A percentile compares a stretch with the other conserved stretches of the same genome.
Evolutionary conservation across 495 filamentous ascomycete species (phyloP).

Genomic region (Trichoderma gamsii): DNA sequence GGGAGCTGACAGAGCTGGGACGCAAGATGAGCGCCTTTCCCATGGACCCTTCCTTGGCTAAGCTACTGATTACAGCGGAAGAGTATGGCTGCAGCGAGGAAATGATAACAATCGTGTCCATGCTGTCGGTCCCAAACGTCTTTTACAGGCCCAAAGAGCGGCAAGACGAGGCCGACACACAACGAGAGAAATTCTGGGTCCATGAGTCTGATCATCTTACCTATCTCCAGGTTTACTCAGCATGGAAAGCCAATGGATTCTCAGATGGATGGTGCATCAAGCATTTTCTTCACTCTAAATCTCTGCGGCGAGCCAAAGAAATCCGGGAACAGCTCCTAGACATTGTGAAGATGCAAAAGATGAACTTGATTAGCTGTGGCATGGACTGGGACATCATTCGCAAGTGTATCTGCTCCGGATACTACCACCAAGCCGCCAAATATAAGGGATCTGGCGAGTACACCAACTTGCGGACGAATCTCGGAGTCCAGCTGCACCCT

Average conservation of each 20-base stretch:
- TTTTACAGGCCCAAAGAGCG: conserved; percentile 98
- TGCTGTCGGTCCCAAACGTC: conserved; percentile 93
- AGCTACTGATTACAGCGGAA: conserved; percentile 81
- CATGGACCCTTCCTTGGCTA: conserved; percentile 91
- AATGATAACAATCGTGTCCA: conserved; percentile 96
- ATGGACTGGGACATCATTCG: conserved; percentile 95
- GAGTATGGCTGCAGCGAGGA: conserved; percentile 93
- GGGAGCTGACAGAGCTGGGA: conserved; percentile 81
- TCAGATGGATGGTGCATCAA: conserved; percentile 86
- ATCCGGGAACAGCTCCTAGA: conserved; percentile 88
- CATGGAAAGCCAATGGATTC: conserved; percentile 88
- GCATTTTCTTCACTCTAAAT: conserved; percentile 91
- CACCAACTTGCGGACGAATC: conserved; percentile 88
- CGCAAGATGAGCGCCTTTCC: conserved; percentile 94
- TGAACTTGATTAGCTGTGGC: conserved; percentile 81
- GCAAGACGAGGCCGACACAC: conserved; percentile 91
- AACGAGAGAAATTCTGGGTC: conserved; percentile 98
- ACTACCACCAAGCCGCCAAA: conserved; percentile 97
- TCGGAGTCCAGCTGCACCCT: conserved; percentile 89
- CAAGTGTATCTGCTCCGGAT: conserved; percentile 95
- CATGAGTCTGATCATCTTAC: conserved; percentile 96
- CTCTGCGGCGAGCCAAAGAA: conserved; percentile 83
- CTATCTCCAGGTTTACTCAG: conserved; percentile 89
- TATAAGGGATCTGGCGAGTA: conserved; percentile 97
- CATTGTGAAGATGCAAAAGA: conserved; percentile 91